phyloP scores from a whole-genome alignment of 1,284 basidiomycete genomes.

The Neolentinus lepideus region DNA sequence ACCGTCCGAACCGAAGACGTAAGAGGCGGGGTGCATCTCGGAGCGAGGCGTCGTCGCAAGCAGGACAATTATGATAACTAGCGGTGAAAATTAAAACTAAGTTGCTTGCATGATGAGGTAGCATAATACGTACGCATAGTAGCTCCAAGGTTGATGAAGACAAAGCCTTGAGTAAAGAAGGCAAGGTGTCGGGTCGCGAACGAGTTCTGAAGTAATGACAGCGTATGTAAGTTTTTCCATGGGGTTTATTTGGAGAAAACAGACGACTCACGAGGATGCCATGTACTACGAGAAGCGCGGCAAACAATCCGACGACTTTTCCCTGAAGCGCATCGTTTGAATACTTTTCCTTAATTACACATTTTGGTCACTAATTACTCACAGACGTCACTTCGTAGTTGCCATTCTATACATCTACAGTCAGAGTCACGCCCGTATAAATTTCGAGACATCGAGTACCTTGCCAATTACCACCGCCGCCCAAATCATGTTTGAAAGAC shows the following conservation, averaged over 20 bases:
- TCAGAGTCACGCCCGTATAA: too few species aligned
- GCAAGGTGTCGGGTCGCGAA: constrained; percentile 79
- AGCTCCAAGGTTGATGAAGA: constrained; percentile 84
- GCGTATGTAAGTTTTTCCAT: not conserved
- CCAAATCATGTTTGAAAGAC: constrained; percentile 85
- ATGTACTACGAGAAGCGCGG: constrained; percentile 66
- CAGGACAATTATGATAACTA: constrained; percentile 81
- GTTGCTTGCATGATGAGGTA: constrained; percentile 3
- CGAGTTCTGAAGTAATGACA: constrained; percentile 58
- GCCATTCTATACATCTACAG: constrained; percentile 28
- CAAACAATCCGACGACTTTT: constrained; percentile 72
- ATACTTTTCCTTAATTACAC: too few species aligned
- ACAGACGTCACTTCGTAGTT: constrained; percentile 34
- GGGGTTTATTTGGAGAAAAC: not conserved
- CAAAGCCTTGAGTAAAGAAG: constrained; percentile 70
- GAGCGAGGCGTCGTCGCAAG: constrained; percentile 70
- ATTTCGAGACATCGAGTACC: too few species aligned
- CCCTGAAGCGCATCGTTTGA: constrained; percentile 28
- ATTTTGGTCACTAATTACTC: not conserved
- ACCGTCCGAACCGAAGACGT: constrained; percentile 73
- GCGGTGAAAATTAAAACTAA: not conserved
- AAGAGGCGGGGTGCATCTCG: constrained; percentile 76
- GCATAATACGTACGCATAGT: constrained; percentile 40
- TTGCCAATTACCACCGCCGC: constrained; percentile 60
- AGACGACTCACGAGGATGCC: constrained; percentile 49